Percentiles rank a stretch among this genome's conserved stretches.
These are phyloP conservation scores for Viridothelium virens DNA, from an alignment of 495 filamentous ascomycete species.

Conservation along the genomic window DNA sequence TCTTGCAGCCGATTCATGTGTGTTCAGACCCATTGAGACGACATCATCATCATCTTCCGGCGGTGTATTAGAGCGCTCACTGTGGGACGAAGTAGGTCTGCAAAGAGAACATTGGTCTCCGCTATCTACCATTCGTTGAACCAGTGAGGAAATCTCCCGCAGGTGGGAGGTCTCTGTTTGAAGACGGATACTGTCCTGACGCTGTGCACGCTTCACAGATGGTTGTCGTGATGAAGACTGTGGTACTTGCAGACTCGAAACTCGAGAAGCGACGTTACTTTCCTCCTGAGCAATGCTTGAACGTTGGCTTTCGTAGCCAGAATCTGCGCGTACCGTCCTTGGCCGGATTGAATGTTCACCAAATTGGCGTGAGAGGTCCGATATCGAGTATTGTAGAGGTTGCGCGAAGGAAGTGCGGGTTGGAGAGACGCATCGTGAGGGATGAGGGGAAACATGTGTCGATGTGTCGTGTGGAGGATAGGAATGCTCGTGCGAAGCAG, in stretches of 20 bases:
- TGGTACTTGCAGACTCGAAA: background rate
- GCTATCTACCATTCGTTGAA: background rate
- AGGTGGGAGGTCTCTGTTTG: constrained; percentile 5
- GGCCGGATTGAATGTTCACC: background rate
- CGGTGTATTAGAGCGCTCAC: constrained; percentile 1
- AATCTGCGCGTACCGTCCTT: background rate
- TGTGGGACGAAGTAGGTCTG: background rate
- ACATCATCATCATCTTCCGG: background rate
- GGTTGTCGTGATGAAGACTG: background rate
- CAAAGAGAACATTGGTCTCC: background rate
- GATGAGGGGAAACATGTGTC: background rate
- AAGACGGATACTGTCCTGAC: constrained; percentile 1
- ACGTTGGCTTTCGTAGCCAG: constrained; percentile 8
- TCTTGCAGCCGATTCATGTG: background rate
- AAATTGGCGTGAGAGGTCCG: constrained; percentile 1
- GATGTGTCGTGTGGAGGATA: background rate
- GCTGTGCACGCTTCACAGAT: background rate
- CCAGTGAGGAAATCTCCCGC: constrained; percentile 1
- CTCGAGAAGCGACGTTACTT: background rate
- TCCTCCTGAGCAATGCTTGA: background rate
- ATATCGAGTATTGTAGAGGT: background rate
- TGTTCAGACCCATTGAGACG: background rate
- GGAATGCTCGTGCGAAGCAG: background rate
- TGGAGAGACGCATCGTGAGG: background rate
- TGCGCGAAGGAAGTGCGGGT: background rate